Evolutionary conservation across 495 filamentous ascomycete genomes (phyloP), one percentile per base, ranked within the genome.

Genomic region (Penicillium cosmopolitanum): DNA sequence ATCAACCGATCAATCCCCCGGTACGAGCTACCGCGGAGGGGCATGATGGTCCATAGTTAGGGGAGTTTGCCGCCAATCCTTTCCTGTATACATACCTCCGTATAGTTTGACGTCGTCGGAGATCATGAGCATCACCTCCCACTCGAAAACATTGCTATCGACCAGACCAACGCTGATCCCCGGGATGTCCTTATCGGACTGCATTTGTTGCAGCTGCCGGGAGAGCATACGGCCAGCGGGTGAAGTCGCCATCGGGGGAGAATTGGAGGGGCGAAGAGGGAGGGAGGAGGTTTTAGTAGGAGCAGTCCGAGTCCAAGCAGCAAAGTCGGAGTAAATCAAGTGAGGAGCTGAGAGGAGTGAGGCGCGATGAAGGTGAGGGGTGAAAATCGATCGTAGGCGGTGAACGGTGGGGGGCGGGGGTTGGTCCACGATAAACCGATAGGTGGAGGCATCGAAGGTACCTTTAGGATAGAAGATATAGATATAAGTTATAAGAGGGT

Each of bases 71-170:
- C 42, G 16, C n/a, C 42, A 18, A 44, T 44, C n/a, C 12, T 40
- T n/a, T 12, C 36, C 4, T 47, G 47, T 34, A 10, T 65, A 50
- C 87, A 77, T 71, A 87, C 88, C 95, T 64, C 94, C 96, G 68
- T 98, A 98, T 68, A 91, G 88, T 74, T 96, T 94, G 74, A 91
- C 94, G 65, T 98, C 95, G 67, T 98, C 95, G 33, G 83, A 90
- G 66, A 98, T 95, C 95, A 98, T 98, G 35, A 98, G 84, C 89
- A 97, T 96, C 15, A 98, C 92, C 73, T 98, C 94, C 95, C 95
- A 98, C 79, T 97, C 89, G 63, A 96, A 97, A n/a, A 98, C 88
- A 69, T 96, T 97, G 77, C 80, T 87, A 60, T 87, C 86, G 23
- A 95, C 86, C 33, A 98, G 80, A 1, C 95, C 95, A 69, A 89